phyloP scores from a whole-genome alignment of 2,329 filamentous ascomycete genomes.

The Cucurbitaria berberidis region DNA sequence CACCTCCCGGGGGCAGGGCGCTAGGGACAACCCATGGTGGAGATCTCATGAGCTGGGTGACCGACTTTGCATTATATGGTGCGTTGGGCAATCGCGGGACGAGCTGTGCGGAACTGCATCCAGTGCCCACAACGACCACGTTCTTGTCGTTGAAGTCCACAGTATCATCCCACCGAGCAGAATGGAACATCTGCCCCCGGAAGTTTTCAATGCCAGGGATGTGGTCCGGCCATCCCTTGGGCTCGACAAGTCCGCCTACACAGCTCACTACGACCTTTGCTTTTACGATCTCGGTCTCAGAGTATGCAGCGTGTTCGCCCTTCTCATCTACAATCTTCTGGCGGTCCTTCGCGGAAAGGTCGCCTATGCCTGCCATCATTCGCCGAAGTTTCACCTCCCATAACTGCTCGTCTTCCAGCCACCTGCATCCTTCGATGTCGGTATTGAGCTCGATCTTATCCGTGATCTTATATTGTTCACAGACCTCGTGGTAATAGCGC shows the following conservation, averaged over 20 bases:
- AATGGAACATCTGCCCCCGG: conserved; percentile 63
- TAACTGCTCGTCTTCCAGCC: conserved; percentile 60
- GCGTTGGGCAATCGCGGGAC: conserved; percentile 58
- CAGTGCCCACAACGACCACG: conserved; percentile 64
- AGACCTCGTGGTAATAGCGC: conserved; percentile 61
- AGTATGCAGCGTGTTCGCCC: conserved; percentile 56
- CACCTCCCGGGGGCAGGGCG: conserved; percentile 44
- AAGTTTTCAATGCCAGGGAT: conserved; percentile 62
- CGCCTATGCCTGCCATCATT: conserved; percentile 60
- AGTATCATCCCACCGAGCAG: conserved; percentile 62
- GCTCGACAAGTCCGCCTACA: conserved; percentile 64
- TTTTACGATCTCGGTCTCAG: conserved; percentile 58
- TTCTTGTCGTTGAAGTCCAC: conserved; percentile 62
- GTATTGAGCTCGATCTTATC: conserved; percentile 66
- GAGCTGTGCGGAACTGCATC: conserved; percentile 64
- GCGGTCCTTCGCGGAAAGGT: conserved; percentile 58
- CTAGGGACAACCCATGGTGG: conserved; percentile 63
- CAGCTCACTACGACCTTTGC: conserved; percentile 62
- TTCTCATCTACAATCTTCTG: conserved; percentile 51
- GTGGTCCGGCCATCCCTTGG: conserved; percentile 57
- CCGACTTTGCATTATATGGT: conserved; percentile 58
- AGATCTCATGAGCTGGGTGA: conserved; percentile 66
- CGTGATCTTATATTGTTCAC: conserved; percentile 58
- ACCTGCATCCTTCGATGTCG: conserved; percentile 59
- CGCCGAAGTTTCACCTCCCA: conserved; percentile 63